Evolutionary conservation across 2,329 filamentous ascomycete genomes (phyloP), one percentile per base, ranked within the genome.

Genomic region (Trichoderma koningii): DNA sequence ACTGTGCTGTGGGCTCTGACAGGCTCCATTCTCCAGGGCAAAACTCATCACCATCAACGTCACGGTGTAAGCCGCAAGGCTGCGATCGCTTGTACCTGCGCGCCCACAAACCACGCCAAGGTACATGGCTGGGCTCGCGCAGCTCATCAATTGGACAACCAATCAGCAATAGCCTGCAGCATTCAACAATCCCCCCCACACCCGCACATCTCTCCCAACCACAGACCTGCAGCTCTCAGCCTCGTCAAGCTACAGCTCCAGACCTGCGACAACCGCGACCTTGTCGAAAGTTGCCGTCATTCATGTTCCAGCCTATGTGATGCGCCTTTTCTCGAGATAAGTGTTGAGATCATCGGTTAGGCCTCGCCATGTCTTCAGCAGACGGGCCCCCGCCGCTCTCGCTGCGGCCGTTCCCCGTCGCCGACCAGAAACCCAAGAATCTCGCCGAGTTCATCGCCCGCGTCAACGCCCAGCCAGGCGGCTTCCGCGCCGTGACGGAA

Each of bases 401-500:
- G 28, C 69, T 79, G 68, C 76, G 76, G 63, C 77, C 77, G 15
- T 71, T 74, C 55, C 86, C 88, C 17, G 79, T 82, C 68, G 82
- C 78, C 71, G 83, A 80, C 78, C 85, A 79, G 72, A 82, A 80
- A 72, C 82, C 84, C 38, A 85, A 85, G 73, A 84, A 82, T 53
- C 81, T 97, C n/a, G 82, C 85, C 64, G 85, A 89, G 53, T 89
- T 94, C 70, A 92, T 97, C 70, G 80, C 84, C 65, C 92, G 93
- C 69, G 89, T 97, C 72, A 90, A 93, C 70, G 88, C 96, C 72
- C 88, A 90, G 66, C 71, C 77, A 0, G 92, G 91, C 15, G 91
- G 92, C 26, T 96, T 98, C 74, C 89, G 92, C 66, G 83, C 88
- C 70, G 82, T 98, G 68, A 91, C 87, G 56, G 91, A 96, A 75